Conservation (phyloP, 2,329 filamentous ascomycete species). For the Ceratocystis cubensis region DNA sequence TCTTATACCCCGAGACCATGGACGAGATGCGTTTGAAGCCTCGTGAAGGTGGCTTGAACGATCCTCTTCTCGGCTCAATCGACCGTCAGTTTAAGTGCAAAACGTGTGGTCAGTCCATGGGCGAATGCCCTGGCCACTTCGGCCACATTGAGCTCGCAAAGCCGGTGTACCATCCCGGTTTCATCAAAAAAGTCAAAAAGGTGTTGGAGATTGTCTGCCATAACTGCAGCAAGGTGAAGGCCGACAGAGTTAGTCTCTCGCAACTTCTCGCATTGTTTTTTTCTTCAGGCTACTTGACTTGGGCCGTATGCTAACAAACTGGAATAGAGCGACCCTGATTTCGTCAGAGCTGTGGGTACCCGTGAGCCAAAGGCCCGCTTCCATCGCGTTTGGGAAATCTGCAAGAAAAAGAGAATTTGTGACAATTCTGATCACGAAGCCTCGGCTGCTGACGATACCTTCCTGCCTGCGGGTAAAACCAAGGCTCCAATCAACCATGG, state of each 20-base stretch:
- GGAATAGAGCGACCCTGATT: conserved; percentile 67
- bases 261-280: not conserved
- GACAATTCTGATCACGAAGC: conserved; percentile 63
- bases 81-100: conserved; percentile 92
- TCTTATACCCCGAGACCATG: conserved; percentile 99
- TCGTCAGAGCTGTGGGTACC: conserved; percentile 65
- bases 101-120: conserved; percentile 91
- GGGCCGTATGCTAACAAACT: conserved; percentile 41
- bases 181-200: conserved; percentile 99
- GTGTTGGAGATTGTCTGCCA: conserved; percentile 97
- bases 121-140: conserved; percentile 94
- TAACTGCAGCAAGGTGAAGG: conserved; percentile 94
- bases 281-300: not conserved
- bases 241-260: conserved; percentile 84
- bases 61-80: conserved; percentile 90
- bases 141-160: conserved; percentile 96
- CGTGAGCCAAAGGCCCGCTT: conserved; percentile 93
- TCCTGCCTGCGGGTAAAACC: conserved; percentile 45
- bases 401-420: conserved; percentile 77
- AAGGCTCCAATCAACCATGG: conserved; percentile 54
- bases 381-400: conserved; percentile 79
- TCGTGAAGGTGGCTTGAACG: conserved; percentile 83
- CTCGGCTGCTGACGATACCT: conserved; percentile 56
- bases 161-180: conserved; percentile 89
- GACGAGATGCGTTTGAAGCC: conserved; percentile 87